A percentile compares a stretch with the other conserved stretches of the same genome.
phyloP scores from a whole-genome alignment of 768 basidiomycete genomes.

The Pleurotus djamor region DNA sequence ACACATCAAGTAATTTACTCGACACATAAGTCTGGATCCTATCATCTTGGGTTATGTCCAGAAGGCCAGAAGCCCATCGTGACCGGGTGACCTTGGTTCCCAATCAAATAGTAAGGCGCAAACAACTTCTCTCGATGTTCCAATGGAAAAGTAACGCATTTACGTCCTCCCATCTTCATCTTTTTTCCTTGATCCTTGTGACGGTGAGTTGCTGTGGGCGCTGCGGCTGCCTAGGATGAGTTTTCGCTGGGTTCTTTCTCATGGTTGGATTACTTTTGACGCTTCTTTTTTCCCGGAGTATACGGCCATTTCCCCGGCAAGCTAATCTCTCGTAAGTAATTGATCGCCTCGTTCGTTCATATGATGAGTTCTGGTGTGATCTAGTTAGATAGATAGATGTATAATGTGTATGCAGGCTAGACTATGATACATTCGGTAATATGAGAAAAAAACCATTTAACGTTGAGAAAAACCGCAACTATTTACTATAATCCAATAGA shows the following conservation, averaged over 20 bases:
- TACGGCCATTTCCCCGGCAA: not conserved
- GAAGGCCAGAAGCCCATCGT: too few relatives aligned
- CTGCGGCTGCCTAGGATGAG: not conserved
- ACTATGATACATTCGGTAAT: conserved; percentile 3
- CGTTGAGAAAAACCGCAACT: not conserved
- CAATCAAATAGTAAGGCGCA: too few relatives aligned
- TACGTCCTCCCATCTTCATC: too few relatives aligned
- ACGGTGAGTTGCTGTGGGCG: not conserved
- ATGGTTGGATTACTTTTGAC: not conserved
- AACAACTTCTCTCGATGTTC: not conserved
- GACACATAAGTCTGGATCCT: too few relatives aligned
- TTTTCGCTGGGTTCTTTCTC: not conserved
- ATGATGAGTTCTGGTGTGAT: not conserved
- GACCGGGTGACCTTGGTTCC: too few relatives aligned
- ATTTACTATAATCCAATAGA: too few relatives aligned
- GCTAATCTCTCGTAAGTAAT: not conserved
- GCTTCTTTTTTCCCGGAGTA: not conserved
- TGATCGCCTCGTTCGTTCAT: not conserved
- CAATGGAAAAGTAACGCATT: not conserved
- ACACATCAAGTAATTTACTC: too few relatives aligned
- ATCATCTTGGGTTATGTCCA: too few relatives aligned
- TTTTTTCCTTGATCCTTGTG: too few relatives aligned
- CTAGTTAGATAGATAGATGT: not conserved
- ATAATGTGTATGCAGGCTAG: not conserved
- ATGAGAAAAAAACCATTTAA: not conserved